Conservation (phyloP, 2,329 filamentous ascomycete genomes). For the Stemphylium beticola region DNA sequence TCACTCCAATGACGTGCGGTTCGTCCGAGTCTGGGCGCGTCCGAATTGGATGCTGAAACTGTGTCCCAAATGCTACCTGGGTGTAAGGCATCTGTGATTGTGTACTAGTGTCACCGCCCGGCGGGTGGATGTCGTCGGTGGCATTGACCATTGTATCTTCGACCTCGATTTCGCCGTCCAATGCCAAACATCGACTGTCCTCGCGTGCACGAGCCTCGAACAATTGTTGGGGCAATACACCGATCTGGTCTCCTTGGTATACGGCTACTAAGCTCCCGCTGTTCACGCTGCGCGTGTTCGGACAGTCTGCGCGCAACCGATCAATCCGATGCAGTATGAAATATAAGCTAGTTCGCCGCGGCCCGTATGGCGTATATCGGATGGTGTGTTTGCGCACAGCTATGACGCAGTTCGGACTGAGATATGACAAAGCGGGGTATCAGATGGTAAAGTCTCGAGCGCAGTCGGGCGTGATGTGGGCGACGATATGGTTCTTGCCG, state of each 20-base stretch:
- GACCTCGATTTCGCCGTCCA: neutral
- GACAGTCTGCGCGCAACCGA: constrained; percentile 11
- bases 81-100: constrained; percentile 29
- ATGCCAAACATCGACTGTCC: constrained; percentile 27
- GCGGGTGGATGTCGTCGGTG: neutral
- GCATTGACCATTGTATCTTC: constrained; percentile 16
- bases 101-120: neutral
- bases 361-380: constrained; percentile 37
- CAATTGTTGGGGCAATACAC: constrained; percentile 13
- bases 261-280: constrained; percentile 8
- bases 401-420: constrained; percentile 16
- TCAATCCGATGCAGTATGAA: constrained; percentile 31
- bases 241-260: constrained; percentile 10
- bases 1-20: constrained; percentile 17
- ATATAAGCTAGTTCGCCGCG: constrained; percentile 22
- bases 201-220: constrained; percentile 14
- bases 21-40: constrained; percentile 9
- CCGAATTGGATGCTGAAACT: constrained; percentile 18
- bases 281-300: neutral
- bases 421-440: constrained; percentile 1
- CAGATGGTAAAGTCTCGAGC: constrained; percentile 11
- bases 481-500: constrained; percentile 27
- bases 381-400: constrained; percentile 32
- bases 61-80: constrained; percentile 32
- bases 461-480: constrained; percentile 22